phyloP scores from a whole-genome alignment of 2,329 filamentous ascomycete species.

The Penicillium sp. region DNA sequence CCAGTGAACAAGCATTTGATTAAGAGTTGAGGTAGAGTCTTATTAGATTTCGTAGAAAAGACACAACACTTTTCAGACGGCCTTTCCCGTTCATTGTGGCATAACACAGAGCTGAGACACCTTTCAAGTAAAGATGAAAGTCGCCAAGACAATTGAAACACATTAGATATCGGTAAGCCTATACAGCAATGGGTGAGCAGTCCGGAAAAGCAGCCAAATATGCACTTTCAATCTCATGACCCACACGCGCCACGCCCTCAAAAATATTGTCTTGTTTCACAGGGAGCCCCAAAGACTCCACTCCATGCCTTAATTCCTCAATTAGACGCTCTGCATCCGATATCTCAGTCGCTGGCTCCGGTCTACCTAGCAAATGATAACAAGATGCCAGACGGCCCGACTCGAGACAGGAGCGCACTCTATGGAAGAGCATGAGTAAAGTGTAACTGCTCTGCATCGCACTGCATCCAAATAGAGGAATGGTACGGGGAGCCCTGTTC shows the following conservation, averaged over 20 bases:
- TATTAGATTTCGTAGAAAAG: background rate
- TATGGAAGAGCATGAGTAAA: conserved; percentile 25
- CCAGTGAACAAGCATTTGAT: conserved; percentile 12
- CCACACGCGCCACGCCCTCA: conserved; percentile 25
- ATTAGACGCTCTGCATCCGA: conserved; percentile 24
- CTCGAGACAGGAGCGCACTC: conserved; percentile 17
- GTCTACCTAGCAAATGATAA: conserved; percentile 21
- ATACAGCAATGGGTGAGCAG: background rate
- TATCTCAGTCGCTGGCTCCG: conserved; percentile 20
- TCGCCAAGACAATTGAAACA: background rate
- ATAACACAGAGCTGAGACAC: background rate
- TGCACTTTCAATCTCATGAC: conserved; percentile 22
- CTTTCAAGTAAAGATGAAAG: background rate
- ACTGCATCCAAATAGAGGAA: conserved; percentile 25
- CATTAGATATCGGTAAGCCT: background rate
- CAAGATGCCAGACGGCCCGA: conserved; percentile 18
- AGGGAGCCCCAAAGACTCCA: conserved; percentile 13
- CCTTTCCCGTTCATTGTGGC: background rate
- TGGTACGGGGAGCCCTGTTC: conserved; percentile 9
- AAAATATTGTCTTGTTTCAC: conserved; percentile 23
- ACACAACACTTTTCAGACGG: background rate
- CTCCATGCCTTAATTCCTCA: conserved; percentile 24
- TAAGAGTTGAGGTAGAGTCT: background rate
- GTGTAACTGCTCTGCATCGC: conserved; percentile 27
- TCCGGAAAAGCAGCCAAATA: conserved; percentile 20